These are phyloP conservation scores for Mortierella claussenii DNA, from an alignment of 192 early-diverging fungal genomes.

Conservation along the genomic window DNA sequence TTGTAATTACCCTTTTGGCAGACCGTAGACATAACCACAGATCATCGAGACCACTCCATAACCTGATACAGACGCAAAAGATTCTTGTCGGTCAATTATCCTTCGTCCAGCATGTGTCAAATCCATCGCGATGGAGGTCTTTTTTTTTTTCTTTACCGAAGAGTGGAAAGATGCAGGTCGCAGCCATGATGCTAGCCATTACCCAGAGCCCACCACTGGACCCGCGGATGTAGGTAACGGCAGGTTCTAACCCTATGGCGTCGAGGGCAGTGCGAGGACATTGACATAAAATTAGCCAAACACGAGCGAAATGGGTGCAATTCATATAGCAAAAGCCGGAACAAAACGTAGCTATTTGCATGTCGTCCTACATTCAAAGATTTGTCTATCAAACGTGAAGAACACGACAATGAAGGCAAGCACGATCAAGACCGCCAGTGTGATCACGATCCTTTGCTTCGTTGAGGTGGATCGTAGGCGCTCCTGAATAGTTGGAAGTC, in stretches of 20 bases:
- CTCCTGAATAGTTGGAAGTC: conserved; percentile 15
- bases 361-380: conserved; percentile 25
- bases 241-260: conserved; percentile 24
- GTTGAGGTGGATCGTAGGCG: conserved; percentile 7
- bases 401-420: conserved; percentile 28
- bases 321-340: too few species aligned
- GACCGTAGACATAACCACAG: conserved; percentile 34
- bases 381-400: conserved; percentile 33
- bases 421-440: background rate
- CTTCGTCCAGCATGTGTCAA: too few species aligned
- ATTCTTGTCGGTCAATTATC: too few species aligned
- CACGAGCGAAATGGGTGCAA: too few species aligned
- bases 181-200: conserved; percentile 18
- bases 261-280: too few species aligned
- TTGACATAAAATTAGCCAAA: too few species aligned
- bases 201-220: conserved; percentile 21
- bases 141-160: conserved; percentile 43
- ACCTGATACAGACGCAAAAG: conserved; percentile 18
- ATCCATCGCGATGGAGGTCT: too few species aligned
- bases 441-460: conserved; percentile 1
- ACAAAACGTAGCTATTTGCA: background rate
- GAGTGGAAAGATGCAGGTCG: conserved; percentile 48
- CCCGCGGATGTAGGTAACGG: conserved; percentile 22
- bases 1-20: conserved; percentile 33
- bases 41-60: conserved; percentile 45